Base-by-base conservation (phyloP, 2,329 filamentous ascomycete genomes). In the Aspergillus puulaauensis region DNA sequence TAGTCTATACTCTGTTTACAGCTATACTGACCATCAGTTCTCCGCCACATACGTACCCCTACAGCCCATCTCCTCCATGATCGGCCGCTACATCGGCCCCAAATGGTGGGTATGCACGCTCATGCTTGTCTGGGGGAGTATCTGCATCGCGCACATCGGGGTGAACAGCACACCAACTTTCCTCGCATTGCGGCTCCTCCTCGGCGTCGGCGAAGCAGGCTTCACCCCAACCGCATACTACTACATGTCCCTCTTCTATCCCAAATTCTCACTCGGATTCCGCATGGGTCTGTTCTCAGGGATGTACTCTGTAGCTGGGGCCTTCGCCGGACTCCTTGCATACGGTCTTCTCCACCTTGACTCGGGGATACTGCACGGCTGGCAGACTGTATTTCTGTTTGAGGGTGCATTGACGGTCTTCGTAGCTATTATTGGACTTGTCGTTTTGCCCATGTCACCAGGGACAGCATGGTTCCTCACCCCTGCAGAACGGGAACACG, bases 231-330 rank as follows among this genome's bases (percentile, higher is more conserved):
- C 79, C 4, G 78, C 77, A 3, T 80, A 81, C 15, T 76, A 75
- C 17, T 82, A 82, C 58, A 73, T 82, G 56, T 80, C 78, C 35
- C 71, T 81, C 58, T 82, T 81, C 67, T 82, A 82, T 61, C 81
- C 80, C 2, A 76, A 79, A 49, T 82, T 77, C 64, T 79, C 81
- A 51, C 81, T 82, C 54, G 80, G 74, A 11, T 73, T 75, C 23
- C 73, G 80, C 2, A 68, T 82, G n/a, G 79, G 75, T 7, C 67
- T 81, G 39, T 82, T 82, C 64, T 82, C 82, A 53, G 80, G 80
- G 3, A 79, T 81, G 66, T 77, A 75, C 46, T 79, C 80, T 2
- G 72, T 82, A 0, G 78, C 79, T 7, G 79, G 80, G 4, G 79
- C 79, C 1, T 68, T 82, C 11, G 79, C 80, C 14, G 80, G 80